Evolutionary conservation across 1,139 yeast species (phyloP).

Genomic region (Groenewaldozyma auringiensis): DNA sequence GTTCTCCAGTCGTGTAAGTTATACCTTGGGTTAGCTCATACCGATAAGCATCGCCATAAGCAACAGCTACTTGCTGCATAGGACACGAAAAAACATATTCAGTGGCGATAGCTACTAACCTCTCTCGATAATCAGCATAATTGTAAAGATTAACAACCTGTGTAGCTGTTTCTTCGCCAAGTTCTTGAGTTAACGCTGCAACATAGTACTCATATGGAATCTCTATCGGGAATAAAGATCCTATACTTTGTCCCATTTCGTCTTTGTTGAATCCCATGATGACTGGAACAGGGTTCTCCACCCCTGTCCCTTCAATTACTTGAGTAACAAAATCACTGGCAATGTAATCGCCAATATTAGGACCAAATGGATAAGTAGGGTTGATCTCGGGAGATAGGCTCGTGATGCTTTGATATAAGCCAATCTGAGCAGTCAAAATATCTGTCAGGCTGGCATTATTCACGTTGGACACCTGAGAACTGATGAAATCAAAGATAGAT

Average conservation of each 20-base stretch:
- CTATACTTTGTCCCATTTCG: slow-evolving; percentile 23
- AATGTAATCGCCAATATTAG: slow-evolving; percentile 22
- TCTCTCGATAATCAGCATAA: slow-evolving; percentile 8
- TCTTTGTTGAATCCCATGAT: slow-evolving; percentile 24
- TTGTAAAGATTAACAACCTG: slow-evolving; percentile 12
- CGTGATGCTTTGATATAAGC: slow-evolving; percentile 7
- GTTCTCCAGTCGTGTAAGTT: slow-evolving; percentile 19
- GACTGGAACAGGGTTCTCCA: slow-evolving; percentile 22
- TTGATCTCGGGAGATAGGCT: slow-evolving; percentile 15
- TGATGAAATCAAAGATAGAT: slow-evolving; percentile 12
- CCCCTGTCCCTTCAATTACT: slow-evolving; percentile 15
- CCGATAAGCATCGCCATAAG: slow-evolving; percentile 18
- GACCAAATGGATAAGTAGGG: slow-evolving; percentile 23
- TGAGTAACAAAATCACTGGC: slow-evolving; percentile 19
- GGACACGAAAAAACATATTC: slow-evolving; percentile 23
- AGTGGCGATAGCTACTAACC: slow-evolving; percentile 18
- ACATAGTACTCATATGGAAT: slow-evolving; percentile 8
- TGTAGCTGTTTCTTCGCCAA: slow-evolving; percentile 10
- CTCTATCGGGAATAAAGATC: slow-evolving; percentile 9
- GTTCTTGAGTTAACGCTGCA: slow-evolving; percentile 11
- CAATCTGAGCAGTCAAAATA: slow-evolving; percentile 18
- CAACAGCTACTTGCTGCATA: slow-evolving; percentile 10
- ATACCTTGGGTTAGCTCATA: slow-evolving; percentile 26
- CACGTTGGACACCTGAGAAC: slow-evolving; percentile 7
- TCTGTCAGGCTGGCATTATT: slow-evolving; percentile 13